These are phyloP conservation scores for Chamaenerion angustifolium DNA, from an alignment of 345 rosid species.

Conservation along the genomic window DNA sequence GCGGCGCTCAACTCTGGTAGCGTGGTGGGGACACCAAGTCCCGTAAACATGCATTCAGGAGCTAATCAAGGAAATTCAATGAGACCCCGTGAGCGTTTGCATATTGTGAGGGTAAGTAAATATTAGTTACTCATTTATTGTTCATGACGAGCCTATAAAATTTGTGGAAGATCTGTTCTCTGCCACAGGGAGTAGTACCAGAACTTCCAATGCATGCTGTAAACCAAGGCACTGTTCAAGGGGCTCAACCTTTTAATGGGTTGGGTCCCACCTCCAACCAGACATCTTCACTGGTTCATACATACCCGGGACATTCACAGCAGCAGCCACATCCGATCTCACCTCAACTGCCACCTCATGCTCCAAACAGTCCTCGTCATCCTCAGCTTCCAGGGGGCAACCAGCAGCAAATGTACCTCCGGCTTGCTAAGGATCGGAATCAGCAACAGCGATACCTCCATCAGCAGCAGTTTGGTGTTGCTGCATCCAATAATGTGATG, in stretches of 20 bases:
- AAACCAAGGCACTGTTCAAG: slow-evolving; percentile 54
- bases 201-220: slow-evolving; percentile 60
- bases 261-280: slow-evolving; percentile 60
- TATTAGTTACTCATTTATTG: too few relatives aligned
- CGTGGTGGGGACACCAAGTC: slow-evolving; percentile 57
- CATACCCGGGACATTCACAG: slow-evolving; percentile 60
- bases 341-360: slow-evolving; percentile 44
- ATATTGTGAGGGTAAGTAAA: slow-evolving; percentile 54
- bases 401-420: slow-evolving; percentile 58
- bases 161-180: too few relatives aligned
- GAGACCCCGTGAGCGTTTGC: slow-evolving; percentile 72
- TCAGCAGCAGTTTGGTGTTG: slow-evolving; percentile 49
- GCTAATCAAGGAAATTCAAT: slow-evolving; percentile 62
- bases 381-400: slow-evolving; percentile 58
- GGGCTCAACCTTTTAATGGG: slow-evolving; percentile 54
- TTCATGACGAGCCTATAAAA: too few relatives aligned
- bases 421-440: slow-evolving; percentile 56
- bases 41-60: slow-evolving; percentile 48
- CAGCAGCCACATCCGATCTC: slow-evolving; percentile 59
- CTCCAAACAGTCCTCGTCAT: slow-evolving; percentile 43
- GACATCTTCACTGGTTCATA: slow-evolving; percentile 48
- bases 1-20: slow-evolving; percentile 47
- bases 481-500: slow-evolving; percentile 43
- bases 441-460: slow-evolving; percentile 62
- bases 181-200: slow-evolving; percentile 13